Conservation (phyloP, 2,329 filamentous ascomycete genomes). For the Paracamarosporium sp. region DNA sequence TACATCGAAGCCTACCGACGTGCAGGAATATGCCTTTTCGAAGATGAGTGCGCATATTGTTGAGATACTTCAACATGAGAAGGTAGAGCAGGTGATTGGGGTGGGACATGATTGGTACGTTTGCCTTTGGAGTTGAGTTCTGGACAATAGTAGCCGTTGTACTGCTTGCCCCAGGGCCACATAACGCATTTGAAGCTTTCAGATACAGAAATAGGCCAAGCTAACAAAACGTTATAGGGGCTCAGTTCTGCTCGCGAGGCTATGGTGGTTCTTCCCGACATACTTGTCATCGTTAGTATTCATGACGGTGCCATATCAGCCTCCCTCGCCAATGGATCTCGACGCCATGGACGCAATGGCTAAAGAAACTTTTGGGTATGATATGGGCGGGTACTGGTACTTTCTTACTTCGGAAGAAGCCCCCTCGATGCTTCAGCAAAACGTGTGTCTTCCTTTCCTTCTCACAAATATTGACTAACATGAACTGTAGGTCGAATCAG, state of each 20-base stretch:
- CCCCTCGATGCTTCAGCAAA: not conserved
- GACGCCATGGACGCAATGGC: slow-evolving; percentile 1
- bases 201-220: too few relatives aligned
- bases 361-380: slow-evolving; percentile 6
- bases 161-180: too few relatives aligned
- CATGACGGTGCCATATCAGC: slow-evolving; percentile 5
- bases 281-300: slow-evolving; percentile 1
- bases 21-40: slow-evolving; percentile 10
- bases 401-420: slow-evolving; percentile 2
- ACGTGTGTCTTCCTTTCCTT: not conserved
- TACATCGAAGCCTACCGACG: slow-evolving; percentile 47
- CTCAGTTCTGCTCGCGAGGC: not conserved
- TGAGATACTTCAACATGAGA: slow-evolving; percentile 5
- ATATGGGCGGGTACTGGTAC: slow-evolving; percentile 7
- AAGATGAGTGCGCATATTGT: slow-evolving; percentile 7
- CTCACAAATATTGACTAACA: not conserved
- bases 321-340: not conserved
- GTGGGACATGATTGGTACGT: slow-evolving; percentile 19
- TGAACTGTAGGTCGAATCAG: not conserved
- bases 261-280: slow-evolving; percentile 2
- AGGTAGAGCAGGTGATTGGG: slow-evolving; percentile 8
- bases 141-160: too few relatives aligned
- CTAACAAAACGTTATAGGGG: slow-evolving; percentile 6
- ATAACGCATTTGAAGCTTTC: too few relatives aligned
- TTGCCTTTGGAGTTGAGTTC: too few relatives aligned